A percentile compares a stretch with the other conserved stretches of the same genome.
These are phyloP conservation scores for Teunomyces kruisii DNA, from an alignment of 805 yeast species.

Conservation along the genomic window DNA sequence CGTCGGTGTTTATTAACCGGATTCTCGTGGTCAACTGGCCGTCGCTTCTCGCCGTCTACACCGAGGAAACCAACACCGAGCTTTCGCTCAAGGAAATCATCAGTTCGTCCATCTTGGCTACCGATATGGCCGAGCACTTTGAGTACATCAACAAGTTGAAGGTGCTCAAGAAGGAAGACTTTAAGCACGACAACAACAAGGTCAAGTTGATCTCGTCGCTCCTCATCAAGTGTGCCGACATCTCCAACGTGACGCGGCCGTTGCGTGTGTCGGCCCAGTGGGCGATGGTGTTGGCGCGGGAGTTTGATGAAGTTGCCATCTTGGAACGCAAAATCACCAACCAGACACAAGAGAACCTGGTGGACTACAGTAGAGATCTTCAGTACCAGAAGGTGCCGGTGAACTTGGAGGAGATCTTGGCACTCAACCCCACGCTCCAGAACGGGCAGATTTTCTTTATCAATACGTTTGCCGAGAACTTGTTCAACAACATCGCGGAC, in stretches of 20 bases:
- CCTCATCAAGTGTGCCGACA: slow-evolving; percentile 91
- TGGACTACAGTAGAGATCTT: slow-evolving; percentile 11
- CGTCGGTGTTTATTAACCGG: slow-evolving; percentile 54
- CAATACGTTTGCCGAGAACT: slow-evolving; percentile 72
- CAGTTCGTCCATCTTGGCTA: slow-evolving; percentile 45
- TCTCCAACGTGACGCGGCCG: slow-evolving; percentile 88
- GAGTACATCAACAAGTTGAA: slow-evolving; percentile 60
- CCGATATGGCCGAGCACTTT: slow-evolving; percentile 92
- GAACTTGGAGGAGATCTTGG: slow-evolving; percentile 44
- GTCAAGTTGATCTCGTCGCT: slow-evolving; percentile 57
- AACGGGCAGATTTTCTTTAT: slow-evolving; percentile 83
- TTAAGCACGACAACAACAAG: slow-evolving; percentile 17
- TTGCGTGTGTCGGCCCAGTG: slow-evolving; percentile 74
- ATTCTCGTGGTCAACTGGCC: slow-evolving; percentile 39
- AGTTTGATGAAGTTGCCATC: slow-evolving; percentile 64
- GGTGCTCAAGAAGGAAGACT: slow-evolving; percentile 16
- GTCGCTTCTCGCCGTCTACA: slow-evolving; percentile 40
- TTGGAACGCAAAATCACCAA: slow-evolving; percentile 41
- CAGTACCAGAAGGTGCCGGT: slow-evolving; percentile 38
- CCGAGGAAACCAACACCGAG: slow-evolving; percentile 14
- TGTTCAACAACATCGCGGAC: slow-evolving; percentile 64
- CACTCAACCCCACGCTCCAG: slow-evolving; percentile 50
- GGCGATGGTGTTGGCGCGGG: slow-evolving; percentile 80
- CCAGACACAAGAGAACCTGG: slow-evolving; percentile 8
- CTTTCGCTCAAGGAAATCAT: slow-evolving; percentile 28